phyloP scores from a whole-genome alignment of 2,329 filamentous ascomycete genomes.

The Trichoderma koningii region DNA sequence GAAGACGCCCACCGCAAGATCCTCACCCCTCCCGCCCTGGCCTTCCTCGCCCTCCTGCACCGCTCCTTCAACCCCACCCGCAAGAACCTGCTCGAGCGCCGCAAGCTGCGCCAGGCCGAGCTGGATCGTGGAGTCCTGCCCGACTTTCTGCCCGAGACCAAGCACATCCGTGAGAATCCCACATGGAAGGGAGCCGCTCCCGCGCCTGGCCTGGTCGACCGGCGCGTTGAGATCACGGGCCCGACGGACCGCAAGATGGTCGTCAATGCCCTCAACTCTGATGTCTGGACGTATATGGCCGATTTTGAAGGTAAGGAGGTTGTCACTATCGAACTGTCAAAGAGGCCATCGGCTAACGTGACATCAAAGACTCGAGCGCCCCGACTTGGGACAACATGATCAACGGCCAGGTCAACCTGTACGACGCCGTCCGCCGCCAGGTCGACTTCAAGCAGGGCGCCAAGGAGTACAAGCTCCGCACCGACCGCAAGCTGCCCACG shows the following conservation, averaged over 20 bases:
- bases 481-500: conserved; percentile 80
- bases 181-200: conserved; percentile 92
- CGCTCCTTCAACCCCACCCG: conserved; percentile 89
- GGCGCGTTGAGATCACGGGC: conserved; percentile 94
- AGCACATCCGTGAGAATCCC: conserved; percentile 89
- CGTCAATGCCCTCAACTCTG: conserved; percentile 91
- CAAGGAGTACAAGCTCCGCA: conserved; percentile 97
- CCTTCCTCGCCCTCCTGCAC: conserved; percentile 92
- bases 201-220: conserved; percentile 88
- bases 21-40: conserved; percentile 83
- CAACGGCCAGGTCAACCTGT: conserved; percentile 95
- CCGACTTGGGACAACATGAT: conserved; percentile 99
- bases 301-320: conserved; percentile 84
- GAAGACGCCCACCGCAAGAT: conserved; percentile 84
- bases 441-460: conserved; percentile 94
- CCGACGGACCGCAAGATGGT: conserved; percentile 99
- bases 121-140: conserved; percentile 86
- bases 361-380: conserved; percentile 75
- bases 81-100: conserved; percentile 85
- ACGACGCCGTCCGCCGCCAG: conserved; percentile 90
- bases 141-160: conserved; percentile 95
- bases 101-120: conserved; percentile 84
- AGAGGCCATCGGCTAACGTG: not conserved
- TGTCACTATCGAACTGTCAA: not conserved
- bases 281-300: conserved; percentile 99